These are phyloP conservation scores for Saururus chinensis DNA, from an alignment of 164 flowering plant genomes.

Conservation along the genomic window DNA sequence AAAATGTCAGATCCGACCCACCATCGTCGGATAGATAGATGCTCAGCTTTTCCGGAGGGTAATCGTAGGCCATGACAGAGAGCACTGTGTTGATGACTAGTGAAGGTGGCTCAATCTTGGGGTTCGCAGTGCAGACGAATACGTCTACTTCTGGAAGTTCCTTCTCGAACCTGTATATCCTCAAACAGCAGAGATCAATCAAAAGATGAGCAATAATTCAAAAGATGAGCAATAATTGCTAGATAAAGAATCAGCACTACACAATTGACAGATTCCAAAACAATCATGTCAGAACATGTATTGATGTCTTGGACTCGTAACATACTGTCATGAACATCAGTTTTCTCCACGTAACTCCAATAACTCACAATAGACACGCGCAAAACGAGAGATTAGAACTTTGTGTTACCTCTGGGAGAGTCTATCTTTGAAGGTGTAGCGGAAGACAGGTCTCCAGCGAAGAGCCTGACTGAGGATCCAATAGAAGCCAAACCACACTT, in stretches of 20 bases:
- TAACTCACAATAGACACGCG: not conserved
- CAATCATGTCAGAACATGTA: too few species aligned
- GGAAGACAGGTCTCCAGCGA: slow-evolving; percentile 25
- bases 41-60: slow-evolving; percentile 30
- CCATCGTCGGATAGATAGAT: slow-evolving; percentile 44
- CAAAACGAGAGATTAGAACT: not conserved
- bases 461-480: slow-evolving; percentile 20
- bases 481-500: slow-evolving; percentile 33
- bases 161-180: slow-evolving; percentile 11
- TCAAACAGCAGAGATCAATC: not conserved
- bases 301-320: too few species aligned
- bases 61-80: slow-evolving; percentile 37
- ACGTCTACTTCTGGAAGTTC: slow-evolving; percentile 29
- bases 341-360: too few species aligned
- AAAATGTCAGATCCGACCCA: slow-evolving; percentile 31
- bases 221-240: too few species aligned
- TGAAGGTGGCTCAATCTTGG: slow-evolving; percentile 31
- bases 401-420: slow-evolving; percentile 27
- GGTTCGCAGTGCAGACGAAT: slow-evolving; percentile 47
- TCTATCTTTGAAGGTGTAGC: slow-evolving; percentile 27
- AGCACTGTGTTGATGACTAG: slow-evolving; percentile 34
- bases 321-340: too few species aligned
- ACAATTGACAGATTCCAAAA: not conserved
- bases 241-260: not conserved
- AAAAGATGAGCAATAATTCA: too few species aligned